These are phyloP conservation scores for Schizosaccharomyces pombe DNA, from an alignment of 805 yeast species.

Conservation along the genomic window DNA sequence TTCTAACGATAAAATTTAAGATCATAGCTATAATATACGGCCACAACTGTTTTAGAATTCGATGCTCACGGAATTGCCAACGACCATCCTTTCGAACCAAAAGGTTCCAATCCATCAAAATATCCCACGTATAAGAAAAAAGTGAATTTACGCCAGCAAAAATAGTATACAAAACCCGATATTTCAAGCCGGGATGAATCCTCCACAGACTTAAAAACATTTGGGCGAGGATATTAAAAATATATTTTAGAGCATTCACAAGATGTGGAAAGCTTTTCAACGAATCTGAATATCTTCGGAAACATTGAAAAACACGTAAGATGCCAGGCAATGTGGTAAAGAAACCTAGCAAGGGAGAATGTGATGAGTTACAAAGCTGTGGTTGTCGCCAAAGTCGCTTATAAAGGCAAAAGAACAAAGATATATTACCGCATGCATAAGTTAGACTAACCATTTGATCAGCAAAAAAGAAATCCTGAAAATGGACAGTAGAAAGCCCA, in stretches of 20 bases:
- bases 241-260: slow-evolving; percentile 65
- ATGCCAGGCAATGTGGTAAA: slow-evolving; percentile 63
- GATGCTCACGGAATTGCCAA: slow-evolving; percentile 41
- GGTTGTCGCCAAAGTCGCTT: slow-evolving; percentile 35
- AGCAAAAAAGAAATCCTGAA: slow-evolving; percentile 79
- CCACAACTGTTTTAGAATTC: slow-evolving; percentile 35
- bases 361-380: slow-evolving; percentile 47
- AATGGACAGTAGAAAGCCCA: slow-evolving; percentile 86
- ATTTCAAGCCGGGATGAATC: slow-evolving; percentile 18
- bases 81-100: slow-evolving; percentile 40
- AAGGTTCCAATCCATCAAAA: slow-evolving; percentile 89
- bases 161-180: slow-evolving; percentile 38
- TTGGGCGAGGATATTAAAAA: slow-evolving; percentile 41
- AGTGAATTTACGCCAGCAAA: slow-evolving; percentile 56
- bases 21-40: slow-evolving; percentile 56
- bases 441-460: slow-evolving; percentile 77
- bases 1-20: slow-evolving; percentile 43
- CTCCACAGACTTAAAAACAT: slow-evolving; percentile 57
- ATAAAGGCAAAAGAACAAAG: slow-evolving; percentile 69
- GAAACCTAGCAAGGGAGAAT: slow-evolving; percentile 61
- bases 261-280: slow-evolving; percentile 93
- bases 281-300: slow-evolving; percentile 75
- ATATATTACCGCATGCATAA: slow-evolving; percentile 63
- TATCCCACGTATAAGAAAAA: slow-evolving; percentile 60
- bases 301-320: slow-evolving; percentile 78